Base-by-base conservation (phyloP, 1,284 basidiomycete species). In the Marasmius tenuissimus region DNA sequence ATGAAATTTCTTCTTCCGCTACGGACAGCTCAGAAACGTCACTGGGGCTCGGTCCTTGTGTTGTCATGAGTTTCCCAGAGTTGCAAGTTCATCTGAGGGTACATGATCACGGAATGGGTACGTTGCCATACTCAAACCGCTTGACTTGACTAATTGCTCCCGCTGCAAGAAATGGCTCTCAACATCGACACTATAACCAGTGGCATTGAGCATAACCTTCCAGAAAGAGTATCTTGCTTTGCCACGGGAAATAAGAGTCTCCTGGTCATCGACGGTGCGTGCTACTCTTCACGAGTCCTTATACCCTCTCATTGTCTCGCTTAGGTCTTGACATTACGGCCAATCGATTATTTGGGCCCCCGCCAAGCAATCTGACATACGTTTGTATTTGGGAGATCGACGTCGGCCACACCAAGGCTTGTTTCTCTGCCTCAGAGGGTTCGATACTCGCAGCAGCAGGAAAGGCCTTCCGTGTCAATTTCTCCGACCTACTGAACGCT, bases 101-200 rank as follows among this genome's bases (percentile, higher is more conserved):
- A 57, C 90, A 94, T 67, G 93, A 96, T 68, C 89, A 87, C 71
- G 92, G 86, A 67, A 95, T 97, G 93, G 94, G 93, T 93, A 72
- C 61, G 82, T 71, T 34, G 35, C 57, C 57, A 10, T 34, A 14
- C 14, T 39, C n/a, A 8, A 51, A 14, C 50, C 37, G 14, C 34
- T 16, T 33, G 42, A 58, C 18, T 55, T 10, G 63, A 27, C 22
- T 53, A 60, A 16, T 57, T 68, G 57, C 59, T 20, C 61, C 49
- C 22, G 49, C 4, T 47, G 40, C 18, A 61, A 93, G 94, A 97
- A 63, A 85, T 96, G 83, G 87, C 89, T 0, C 71, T 95, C 45
- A 93, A 96, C 66, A 69, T 86, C 8, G 83, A 85, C 58, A 82
- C 86, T 1, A 76, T 92, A 49, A 79, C 77, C 49, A 84, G 86